Evolutionary conservation across 2,329 filamentous ascomycete genomes (phyloP), one percentile per base, ranked within the genome.

Genomic region (Apiospora kogelbergensis): DNA sequence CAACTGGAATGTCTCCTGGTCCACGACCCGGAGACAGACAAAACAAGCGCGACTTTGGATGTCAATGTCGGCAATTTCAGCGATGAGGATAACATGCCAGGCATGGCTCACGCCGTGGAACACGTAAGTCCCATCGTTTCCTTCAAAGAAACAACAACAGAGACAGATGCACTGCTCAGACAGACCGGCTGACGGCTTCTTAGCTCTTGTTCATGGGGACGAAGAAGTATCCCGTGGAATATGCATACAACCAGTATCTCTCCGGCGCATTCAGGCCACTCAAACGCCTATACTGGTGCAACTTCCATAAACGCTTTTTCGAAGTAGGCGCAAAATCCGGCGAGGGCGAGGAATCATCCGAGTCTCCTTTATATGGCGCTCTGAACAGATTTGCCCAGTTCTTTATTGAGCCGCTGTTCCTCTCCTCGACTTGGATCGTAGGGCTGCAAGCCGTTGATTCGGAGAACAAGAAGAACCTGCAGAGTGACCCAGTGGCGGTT

Each of bases 301-400:
- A 97, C 94, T 1, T 97, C 95, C 67, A 99, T 96, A 72, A 98
- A 98, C 82, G 97, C 83, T 98, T 93, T 82, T 99, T 99, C 79
- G 96, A 99, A 77, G 90, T 98, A 69, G 93, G 93, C 24, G 94
- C 94, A 41, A 93, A 93, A 33, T 88, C 91, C 15, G 89, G 85
- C 77, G 89, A 90, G 70, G 84, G 86, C 45, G 81, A 86, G 67
- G 84, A 88, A 41, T 81, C 86, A 3, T 86, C 86, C 10, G 86
- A 85, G 72, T 77, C 88, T 20, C 86, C 88, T 1, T 76, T 98
- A 6, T 91, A 92, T 78, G 94, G 94, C 30, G 95, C 92, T 5
- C 85, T 98, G 66, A 94, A 98, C 78, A 90, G 94, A 42, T 98
- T 98, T 80, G 92, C 95, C 15, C 94, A 97, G 78, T 98, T 98